phyloP scores from a whole-genome alignment of 1,139 yeast species.

The Debaryomycetaceae sp. region DNA sequence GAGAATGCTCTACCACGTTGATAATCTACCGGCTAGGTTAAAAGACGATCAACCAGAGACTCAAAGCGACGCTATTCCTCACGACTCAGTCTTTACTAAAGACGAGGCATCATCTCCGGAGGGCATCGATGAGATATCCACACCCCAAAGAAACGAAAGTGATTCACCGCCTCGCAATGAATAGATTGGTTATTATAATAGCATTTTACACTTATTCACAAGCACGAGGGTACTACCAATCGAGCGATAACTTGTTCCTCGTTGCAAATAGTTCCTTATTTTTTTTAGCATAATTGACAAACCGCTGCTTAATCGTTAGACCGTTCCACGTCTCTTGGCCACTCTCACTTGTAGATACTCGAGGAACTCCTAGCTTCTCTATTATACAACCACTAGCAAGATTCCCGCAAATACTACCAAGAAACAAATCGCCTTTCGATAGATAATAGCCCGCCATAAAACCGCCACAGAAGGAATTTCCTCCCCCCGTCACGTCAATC shows the following conservation, averaged over 20 bases:
- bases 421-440: constrained; percentile 44
- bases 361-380: constrained; percentile 75
- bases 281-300: constrained; percentile 19
- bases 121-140: no score
- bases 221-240: not conserved
- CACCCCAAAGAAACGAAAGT: no score
- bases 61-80: not conserved
- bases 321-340: constrained; percentile 54
- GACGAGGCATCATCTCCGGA: no score
- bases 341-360: constrained; percentile 13
- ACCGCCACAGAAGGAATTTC: constrained; percentile 85
- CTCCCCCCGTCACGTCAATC: constrained; percentile 92
- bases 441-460: constrained; percentile 59
- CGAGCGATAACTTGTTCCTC: not conserved
- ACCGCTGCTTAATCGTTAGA: constrained; percentile 23
- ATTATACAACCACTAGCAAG: constrained; percentile 77
- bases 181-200: not conserved
- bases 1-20: constrained; percentile 10
- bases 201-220: not conserved
- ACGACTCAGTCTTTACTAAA: not conserved
- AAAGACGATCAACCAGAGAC: not conserved
- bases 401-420: constrained; percentile 67
- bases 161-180: not conserved
- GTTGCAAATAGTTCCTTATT: constrained; percentile 1
- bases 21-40: not conserved